Evolutionary conservation across 768 basidiomycete species (phyloP).

Genomic region (Coprinellus aureogranulatus): DNA sequence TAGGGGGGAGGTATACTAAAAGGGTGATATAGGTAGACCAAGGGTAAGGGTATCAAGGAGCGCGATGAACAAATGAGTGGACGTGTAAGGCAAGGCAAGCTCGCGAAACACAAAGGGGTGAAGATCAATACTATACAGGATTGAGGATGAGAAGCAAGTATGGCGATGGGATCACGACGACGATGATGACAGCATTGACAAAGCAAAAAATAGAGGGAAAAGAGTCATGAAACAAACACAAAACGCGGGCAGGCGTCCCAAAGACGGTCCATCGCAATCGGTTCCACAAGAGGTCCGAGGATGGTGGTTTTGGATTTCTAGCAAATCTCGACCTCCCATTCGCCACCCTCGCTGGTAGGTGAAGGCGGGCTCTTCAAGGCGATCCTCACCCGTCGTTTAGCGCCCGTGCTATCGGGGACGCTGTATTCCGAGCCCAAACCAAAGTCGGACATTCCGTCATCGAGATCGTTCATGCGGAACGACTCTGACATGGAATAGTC

Average conservation of each 20-base stretch:
- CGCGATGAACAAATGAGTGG: conserved; percentile 10
- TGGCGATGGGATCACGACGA: conserved; percentile 6
- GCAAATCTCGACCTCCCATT: conserved; percentile 78
- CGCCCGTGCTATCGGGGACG: conserved; percentile 32
- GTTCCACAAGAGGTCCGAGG: conserved; percentile 9
- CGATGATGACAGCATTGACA: conserved; percentile 9
- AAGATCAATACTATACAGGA: conserved; percentile 9
- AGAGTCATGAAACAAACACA: conserved; percentile 4
- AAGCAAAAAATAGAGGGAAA: conserved; percentile 4
- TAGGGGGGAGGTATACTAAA: conserved; percentile 6
- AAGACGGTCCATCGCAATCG: conserved; percentile 3
- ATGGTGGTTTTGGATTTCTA: conserved; percentile 24
- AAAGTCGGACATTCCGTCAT: conserved; percentile 18
- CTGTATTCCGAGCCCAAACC: conserved; percentile 38
- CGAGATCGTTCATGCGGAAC: conserved; percentile 33
- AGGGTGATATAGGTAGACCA: conserved; percentile 6
- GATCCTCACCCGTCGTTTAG: conserved; percentile 60
- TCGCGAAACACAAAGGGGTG: conserved; percentile 7
- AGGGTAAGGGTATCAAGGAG: conserved; percentile 8
- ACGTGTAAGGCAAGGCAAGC: conserved; percentile 6
- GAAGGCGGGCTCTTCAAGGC: conserved; percentile 62
- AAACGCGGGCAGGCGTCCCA: conserved; percentile 4
- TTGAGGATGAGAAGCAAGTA: conserved; percentile 6
- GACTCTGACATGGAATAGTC: conserved; percentile 38
- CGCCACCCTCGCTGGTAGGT: conserved; percentile 61